A percentile compares a stretch with the other conserved stretches of the same genome.
These are phyloP conservation scores for Lophium mytilinum DNA, from an alignment of 495 filamentous ascomycete genomes.

Conservation along the genomic window DNA sequence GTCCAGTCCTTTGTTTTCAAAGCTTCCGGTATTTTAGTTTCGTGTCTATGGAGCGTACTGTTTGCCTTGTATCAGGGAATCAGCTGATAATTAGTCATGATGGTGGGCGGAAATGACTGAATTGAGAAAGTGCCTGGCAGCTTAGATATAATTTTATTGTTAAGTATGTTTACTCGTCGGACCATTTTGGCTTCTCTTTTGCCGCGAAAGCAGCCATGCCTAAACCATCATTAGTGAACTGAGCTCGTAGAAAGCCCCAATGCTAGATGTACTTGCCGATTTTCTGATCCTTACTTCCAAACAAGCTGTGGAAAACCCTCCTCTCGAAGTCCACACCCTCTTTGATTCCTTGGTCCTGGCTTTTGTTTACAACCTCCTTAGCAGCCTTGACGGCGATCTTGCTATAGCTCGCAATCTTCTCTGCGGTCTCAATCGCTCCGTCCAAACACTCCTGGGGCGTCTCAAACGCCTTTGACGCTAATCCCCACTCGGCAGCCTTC, in stretches of 20 bases:
- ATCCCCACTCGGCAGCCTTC: slow-evolving; percentile 83
- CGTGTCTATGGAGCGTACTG: no score
- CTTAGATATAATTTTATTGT: no score
- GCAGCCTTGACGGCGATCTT: slow-evolving; percentile 76
- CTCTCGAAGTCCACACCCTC: slow-evolving; percentile 95
- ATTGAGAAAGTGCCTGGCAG: no score
- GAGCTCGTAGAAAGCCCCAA: neutral
- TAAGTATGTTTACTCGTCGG: slow-evolving; percentile 51
- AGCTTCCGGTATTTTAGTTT: no score
- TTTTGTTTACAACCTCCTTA: slow-evolving; percentile 98
- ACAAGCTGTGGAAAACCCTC: slow-evolving; percentile 81
- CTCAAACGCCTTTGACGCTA: slow-evolving; percentile 77
- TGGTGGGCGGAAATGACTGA: no score
- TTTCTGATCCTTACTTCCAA: slow-evolving; percentile 94
- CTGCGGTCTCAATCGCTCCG: slow-evolving; percentile 69
- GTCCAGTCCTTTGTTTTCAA: neutral
- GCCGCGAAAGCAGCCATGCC: slow-evolving; percentile 91
- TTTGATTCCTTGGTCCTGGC: slow-evolving; percentile 72
- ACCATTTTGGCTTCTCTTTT: slow-evolving; percentile 92
- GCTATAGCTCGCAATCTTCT: slow-evolving; percentile 76
- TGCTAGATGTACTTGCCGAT: slow-evolving; percentile 51
- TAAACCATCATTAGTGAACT: slow-evolving; percentile 15
- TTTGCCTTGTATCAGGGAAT: neutral
- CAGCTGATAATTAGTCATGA: neutral
- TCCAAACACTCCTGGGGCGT: slow-evolving; percentile 74